These are phyloP conservation scores for Paspalum vaginatum DNA, from an alignment of 176 grass and related monocot species.

Conservation along the genomic window DNA sequence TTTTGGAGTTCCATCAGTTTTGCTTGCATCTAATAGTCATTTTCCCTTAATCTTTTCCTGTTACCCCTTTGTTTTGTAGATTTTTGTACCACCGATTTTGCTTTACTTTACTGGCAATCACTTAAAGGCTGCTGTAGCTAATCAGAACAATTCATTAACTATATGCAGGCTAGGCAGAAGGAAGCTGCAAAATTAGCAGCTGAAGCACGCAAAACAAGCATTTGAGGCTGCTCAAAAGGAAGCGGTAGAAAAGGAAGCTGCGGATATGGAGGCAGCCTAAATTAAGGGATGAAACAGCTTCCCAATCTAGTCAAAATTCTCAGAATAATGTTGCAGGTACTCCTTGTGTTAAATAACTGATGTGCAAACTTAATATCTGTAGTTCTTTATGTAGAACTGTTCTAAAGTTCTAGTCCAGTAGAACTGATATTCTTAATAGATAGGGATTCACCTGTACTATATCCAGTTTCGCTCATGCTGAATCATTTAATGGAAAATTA, in stretches of 20 bases:
- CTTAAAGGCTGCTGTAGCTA: constrained; percentile 6
- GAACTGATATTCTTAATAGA: neutral
- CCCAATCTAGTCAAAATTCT: constrained; percentile 39
- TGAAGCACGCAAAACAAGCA: constrained; percentile 61
- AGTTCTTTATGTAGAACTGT: neutral
- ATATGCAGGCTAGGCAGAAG: constrained; percentile 67
- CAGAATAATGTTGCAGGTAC: constrained; percentile 38
- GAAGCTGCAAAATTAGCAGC: constrained; percentile 75
- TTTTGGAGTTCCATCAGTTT: constrained; percentile 27
- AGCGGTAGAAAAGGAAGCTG: constrained; percentile 74
- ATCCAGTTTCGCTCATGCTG: neutral
- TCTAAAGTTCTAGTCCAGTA: neutral
- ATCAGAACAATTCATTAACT: constrained; percentile 38
- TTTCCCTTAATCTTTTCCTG: neutral
- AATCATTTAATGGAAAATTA: constrained; percentile 3
- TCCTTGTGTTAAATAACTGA: constrained; percentile 24
- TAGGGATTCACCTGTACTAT: neutral
- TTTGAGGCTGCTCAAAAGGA: constrained; percentile 72
- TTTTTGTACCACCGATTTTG: constrained; percentile 5
- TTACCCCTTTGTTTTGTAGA: neutral
- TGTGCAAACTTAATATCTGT: constrained; percentile 1
- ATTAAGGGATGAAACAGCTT: constrained; percentile 46
- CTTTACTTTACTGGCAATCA: constrained; percentile 24
- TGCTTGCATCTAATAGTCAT: neutral
- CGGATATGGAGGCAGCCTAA: constrained; percentile 24